Conservation (phyloP, 352 stramenopile genomes). For the Phytophthora pistaciae region DNA sequence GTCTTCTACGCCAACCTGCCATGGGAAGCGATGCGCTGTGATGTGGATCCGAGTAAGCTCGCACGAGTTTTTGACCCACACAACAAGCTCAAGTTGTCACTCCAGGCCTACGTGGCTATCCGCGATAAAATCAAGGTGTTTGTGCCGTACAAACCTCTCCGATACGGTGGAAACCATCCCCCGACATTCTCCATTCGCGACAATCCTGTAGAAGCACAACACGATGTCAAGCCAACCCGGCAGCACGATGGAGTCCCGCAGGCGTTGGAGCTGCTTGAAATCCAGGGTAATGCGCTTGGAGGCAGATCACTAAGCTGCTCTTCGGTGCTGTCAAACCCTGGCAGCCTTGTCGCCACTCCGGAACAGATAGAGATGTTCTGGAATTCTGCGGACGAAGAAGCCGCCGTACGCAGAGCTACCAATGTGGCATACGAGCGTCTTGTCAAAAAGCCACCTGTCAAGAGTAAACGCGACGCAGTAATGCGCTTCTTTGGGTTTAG, state of each 20-base stretch:
- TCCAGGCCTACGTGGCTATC: conserved; percentile 40
- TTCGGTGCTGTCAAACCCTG: conserved; percentile 26
- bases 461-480: conserved; percentile 27
- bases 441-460: conserved; percentile 32
- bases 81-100: conserved; percentile 42
- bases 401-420: conserved; percentile 24
- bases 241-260: conserved; percentile 22
- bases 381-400: conserved; percentile 28
- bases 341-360: conserved; percentile 25
- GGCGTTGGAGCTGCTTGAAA: conserved; percentile 22
- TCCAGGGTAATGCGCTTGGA: conserved; percentile 12
- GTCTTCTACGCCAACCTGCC: conserved; percentile 82
- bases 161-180: conserved; percentile 29
- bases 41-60: conserved; percentile 42
- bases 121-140: conserved; percentile 40
- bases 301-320: conserved; percentile 33
- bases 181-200: conserved; percentile 32
- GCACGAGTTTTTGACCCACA: conserved; percentile 45
- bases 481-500: conserved; percentile 32
- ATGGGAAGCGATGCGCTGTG: conserved; percentile 84
- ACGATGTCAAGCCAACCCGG: conserved; percentile 22
- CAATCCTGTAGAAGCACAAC: conserved; percentile 16
- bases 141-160: conserved; percentile 44
- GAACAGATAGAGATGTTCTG: conserved; percentile 36
- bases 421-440: conserved; percentile 34